phyloP scores from a whole-genome alignment of 768 basidiomycete genomes.

The Psilocybe cubensis region DNA sequence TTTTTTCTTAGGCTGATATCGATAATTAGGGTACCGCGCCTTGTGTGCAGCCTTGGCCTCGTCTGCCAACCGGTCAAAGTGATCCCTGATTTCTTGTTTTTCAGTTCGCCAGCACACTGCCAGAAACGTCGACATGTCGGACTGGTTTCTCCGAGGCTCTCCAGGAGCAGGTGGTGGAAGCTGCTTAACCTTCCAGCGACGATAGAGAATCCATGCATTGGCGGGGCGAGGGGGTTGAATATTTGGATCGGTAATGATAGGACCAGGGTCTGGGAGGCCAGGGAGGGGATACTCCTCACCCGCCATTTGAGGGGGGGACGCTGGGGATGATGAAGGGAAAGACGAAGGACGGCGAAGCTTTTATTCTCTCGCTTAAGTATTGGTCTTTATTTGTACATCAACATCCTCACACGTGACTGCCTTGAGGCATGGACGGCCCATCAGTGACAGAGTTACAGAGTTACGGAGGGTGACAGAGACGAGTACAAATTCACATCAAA shows the following conservation, averaged over 20 bases:
- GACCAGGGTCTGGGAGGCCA: conserved; percentile 7
- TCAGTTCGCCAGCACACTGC: conserved; percentile 68
- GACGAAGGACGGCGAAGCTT: not conserved
- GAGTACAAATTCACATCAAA: not conserved
- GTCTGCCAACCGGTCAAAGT: conserved; percentile 59
- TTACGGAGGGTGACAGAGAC: too few relatives aligned
- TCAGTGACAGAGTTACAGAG: conserved; percentile 9
- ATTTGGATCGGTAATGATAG: not conserved
- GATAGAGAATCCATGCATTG: conserved; percentile 85
- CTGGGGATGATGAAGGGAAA: conserved; percentile 9
- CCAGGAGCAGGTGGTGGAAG: conserved; percentile 39
- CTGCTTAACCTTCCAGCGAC: conserved; percentile 57
- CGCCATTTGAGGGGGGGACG: conserved; percentile 6
- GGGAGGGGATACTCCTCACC: not conserved
- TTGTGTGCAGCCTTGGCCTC: conserved; percentile 55
- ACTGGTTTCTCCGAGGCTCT: conserved; percentile 51
- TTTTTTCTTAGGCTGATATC: conserved; percentile 58
- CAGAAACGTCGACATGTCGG: conserved; percentile 66
- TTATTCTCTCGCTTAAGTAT: not conserved
- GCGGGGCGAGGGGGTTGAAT: conserved; percentile 64
- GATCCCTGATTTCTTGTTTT: conserved; percentile 43
- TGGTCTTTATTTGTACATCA: conserved; percentile 5
- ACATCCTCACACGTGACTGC: too few relatives aligned
- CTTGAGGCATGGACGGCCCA: too few relatives aligned
- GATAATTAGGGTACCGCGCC: conserved; percentile 56